Conservation (phyloP, 768 basidiomycete species). For the Tulasnella calospora region DNA sequence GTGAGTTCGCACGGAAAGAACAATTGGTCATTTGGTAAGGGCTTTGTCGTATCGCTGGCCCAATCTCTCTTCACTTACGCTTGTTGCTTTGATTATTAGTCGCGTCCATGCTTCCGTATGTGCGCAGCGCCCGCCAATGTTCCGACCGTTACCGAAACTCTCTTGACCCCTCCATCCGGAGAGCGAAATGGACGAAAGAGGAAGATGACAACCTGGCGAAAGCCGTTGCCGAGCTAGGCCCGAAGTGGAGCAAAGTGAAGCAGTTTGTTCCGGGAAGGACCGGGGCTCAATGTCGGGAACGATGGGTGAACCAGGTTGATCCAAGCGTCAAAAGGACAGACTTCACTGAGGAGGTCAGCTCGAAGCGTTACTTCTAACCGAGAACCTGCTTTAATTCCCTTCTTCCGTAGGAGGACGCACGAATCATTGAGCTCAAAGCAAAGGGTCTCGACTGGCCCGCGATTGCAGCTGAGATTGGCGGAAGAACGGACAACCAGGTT, state of each 20-base stretch:
- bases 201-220: slow-evolving; percentile 55
- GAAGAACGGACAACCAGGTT: slow-evolving; percentile 17
- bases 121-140: slow-evolving; percentile 37
- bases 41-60: not conserved
- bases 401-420: not conserved
- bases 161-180: slow-evolving; percentile 70
- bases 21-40: slow-evolving; percentile 36
- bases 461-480: slow-evolving; percentile 7
- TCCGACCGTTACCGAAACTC: slow-evolving; percentile 78
- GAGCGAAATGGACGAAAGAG: slow-evolving; percentile 67
- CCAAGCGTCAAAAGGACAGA: slow-evolving; percentile 13
- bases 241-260: slow-evolving; percentile 14
- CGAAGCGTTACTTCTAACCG: not conserved
- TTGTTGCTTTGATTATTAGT: not conserved
- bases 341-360: slow-evolving; percentile 15
- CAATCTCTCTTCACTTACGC: not conserved
- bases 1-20: slow-evolving; percentile 53
- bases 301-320: slow-evolving; percentile 19
- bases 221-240: not conserved
- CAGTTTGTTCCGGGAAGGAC: slow-evolving; percentile 15
- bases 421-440: not conserved
- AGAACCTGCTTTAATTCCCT: not conserved
- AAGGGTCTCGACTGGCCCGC: slow-evolving; percentile 3
- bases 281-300: slow-evolving; percentile 17
- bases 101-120: slow-evolving; percentile 13